Conservation (phyloP, 495 filamentous ascomycete genomes). For the Astrothelium macrocarpum region DNA sequence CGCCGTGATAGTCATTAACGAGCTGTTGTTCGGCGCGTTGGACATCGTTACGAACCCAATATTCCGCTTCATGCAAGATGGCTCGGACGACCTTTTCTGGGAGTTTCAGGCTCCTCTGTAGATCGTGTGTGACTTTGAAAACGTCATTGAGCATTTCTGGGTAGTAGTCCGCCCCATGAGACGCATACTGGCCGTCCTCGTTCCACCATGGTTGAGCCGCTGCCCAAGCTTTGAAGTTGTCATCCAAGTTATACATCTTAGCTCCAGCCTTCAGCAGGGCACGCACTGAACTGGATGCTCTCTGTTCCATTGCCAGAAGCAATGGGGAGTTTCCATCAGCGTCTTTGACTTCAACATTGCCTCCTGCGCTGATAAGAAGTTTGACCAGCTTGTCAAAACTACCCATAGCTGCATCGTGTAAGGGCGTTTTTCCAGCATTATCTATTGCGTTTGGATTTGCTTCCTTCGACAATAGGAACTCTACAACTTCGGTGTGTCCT, state of each 20-base stretch:
- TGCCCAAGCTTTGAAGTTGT: not conserved
- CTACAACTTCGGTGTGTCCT: constrained; percentile 1
- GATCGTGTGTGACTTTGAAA: not conserved
- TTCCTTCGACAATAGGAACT: not conserved
- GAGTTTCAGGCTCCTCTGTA: not conserved
- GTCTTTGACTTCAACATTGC: not conserved
- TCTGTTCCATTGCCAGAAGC: not conserved
- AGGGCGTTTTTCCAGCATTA: not conserved
- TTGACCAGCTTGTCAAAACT: constrained; percentile 3
- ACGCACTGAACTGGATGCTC: not conserved
- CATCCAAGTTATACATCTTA: not conserved
- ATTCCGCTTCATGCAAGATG: not conserved
- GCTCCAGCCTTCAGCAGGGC: not conserved
- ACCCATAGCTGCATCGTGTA: not conserved
- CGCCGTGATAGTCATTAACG: constrained; percentile 5
- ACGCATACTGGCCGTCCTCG: not conserved
- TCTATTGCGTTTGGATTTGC: not conserved
- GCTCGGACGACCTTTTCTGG: not conserved
- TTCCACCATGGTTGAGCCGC: constrained; percentile 1
- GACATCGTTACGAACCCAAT: not conserved
- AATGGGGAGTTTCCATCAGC: not conserved
- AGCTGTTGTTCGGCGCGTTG: not conserved
- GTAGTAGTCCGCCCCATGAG: not conserved
- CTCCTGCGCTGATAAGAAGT: not conserved
- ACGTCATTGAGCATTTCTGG: not conserved